Conservation (phyloP, 2,329 filamentous ascomycete species). For the Aspergillus novofumigatus region DNA sequence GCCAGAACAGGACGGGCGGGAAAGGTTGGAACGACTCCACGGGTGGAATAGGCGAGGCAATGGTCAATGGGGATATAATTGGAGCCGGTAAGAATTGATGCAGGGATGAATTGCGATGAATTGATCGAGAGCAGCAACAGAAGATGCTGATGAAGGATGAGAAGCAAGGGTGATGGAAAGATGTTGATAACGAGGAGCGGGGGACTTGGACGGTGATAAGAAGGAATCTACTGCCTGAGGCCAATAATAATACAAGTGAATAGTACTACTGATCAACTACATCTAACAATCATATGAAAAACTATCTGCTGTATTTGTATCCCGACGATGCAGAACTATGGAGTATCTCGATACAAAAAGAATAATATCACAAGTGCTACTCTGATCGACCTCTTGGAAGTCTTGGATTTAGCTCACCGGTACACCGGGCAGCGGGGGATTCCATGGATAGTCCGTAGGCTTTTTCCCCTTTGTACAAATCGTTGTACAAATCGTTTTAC, state of each 20-base stretch:
- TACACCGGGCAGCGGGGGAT: constrained; percentile 8
- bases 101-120: neutral
- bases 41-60: constrained; percentile 5
- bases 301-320: neutral
- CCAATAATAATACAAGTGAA: neutral
- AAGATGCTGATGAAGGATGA: neutral
- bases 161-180: neutral
- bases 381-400: neutral
- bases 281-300: neutral
- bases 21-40: constrained; percentile 2
- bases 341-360: neutral
- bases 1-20: neutral
- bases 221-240: neutral
- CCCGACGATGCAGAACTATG: neutral
- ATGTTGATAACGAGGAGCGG: neutral
- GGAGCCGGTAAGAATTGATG: neutral
- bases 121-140: neutral
- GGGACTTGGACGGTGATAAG: constrained; percentile 2
- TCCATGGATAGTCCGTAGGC: constrained; percentile 2
- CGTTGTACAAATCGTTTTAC: neutral
- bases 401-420: constrained; percentile 5
- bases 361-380: neutral
- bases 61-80: constrained; percentile 2
- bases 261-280: neutral
- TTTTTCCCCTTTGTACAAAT: too few relatives aligned